Percentiles rank a stretch among this genome's conserved stretches.
Evolutionary conservation across 2,329 filamentous ascomycete species (phyloP).

Genomic region (Fusarium concolor): DNA sequence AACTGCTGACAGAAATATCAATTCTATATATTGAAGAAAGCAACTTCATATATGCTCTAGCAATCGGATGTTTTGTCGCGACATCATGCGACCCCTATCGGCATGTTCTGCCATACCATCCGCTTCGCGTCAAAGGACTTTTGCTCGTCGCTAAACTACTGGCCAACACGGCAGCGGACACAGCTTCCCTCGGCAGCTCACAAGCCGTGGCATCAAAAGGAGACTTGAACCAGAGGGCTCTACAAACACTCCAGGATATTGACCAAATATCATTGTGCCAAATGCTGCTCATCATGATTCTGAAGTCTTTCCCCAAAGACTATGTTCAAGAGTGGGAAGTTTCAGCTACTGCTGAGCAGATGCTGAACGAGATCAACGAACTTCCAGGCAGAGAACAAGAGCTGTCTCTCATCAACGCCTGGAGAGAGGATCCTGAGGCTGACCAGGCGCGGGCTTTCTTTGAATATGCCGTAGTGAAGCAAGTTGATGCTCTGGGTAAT

Average conservation of each 20-base stretch:
- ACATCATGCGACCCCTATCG: constrained; percentile 63
- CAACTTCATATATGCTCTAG: constrained; percentile 58
- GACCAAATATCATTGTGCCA: constrained; percentile 67
- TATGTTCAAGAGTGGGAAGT: constrained; percentile 62
- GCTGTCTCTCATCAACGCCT: constrained; percentile 57
- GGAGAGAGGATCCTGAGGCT: constrained; percentile 56
- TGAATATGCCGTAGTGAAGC: constrained; percentile 60
- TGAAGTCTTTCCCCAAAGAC: constrained; percentile 55
- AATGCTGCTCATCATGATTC: constrained; percentile 62
- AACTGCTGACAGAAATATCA: constrained; percentile 58
- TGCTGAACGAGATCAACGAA: constrained; percentile 62
- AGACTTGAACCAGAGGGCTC: constrained; percentile 40
- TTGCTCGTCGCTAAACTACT: constrained; percentile 65
- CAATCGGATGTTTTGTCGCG: constrained; percentile 61
- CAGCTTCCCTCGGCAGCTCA: constrained; percentile 45
- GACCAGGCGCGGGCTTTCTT: constrained; percentile 60
- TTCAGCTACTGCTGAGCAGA: constrained; percentile 55
- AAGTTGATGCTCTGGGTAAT: constrained; percentile 59
- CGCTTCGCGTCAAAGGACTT: constrained; percentile 62
- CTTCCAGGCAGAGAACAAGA: constrained; percentile 60
- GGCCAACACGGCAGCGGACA: constrained; percentile 59
- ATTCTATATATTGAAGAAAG: constrained; percentile 58
- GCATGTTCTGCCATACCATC: constrained; percentile 62
- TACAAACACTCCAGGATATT: constrained; percentile 54
- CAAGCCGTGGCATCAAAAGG: constrained; percentile 42